Evolutionary conservation across 345 rosid species (phyloP).

Genomic region (Leavenworthia alabamica): DNA sequence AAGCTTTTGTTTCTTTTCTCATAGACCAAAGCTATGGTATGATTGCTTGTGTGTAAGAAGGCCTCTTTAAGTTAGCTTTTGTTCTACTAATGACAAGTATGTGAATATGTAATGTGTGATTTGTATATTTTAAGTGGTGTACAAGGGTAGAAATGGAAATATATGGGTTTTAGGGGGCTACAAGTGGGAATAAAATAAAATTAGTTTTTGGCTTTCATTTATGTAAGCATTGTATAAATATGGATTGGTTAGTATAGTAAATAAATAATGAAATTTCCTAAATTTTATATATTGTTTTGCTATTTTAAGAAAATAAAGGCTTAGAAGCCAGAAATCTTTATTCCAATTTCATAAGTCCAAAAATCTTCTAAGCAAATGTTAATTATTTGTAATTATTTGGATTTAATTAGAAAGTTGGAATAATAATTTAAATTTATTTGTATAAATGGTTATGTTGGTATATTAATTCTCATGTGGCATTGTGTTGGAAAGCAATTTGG

Average conservation of each 20-base stretch:
- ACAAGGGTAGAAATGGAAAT: slow-evolving; percentile 28
- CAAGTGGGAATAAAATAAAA: slow-evolving; percentile 28
- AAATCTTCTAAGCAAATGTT: not conserved
- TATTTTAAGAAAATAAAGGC: not conserved
- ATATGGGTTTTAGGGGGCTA: slow-evolving; percentile 7
- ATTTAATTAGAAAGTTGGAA: no score
- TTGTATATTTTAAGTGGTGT: slow-evolving; percentile 27
- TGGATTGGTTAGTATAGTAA: slow-evolving; percentile 11
- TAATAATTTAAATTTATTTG: not conserved
- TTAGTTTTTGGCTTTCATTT: slow-evolving; percentile 21
- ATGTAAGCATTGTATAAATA: slow-evolving; percentile 18
- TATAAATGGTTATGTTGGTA: no score
- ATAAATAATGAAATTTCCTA: slow-evolving; percentile 10
- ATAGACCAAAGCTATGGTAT: slow-evolving; percentile 14
- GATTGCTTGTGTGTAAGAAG: slow-evolving; percentile 14
- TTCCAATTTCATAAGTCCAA: no score
- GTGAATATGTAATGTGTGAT: slow-evolving; percentile 21
- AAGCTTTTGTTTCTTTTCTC: slow-evolving; percentile 12
- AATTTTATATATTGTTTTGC: no score
- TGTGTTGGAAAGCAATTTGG: no score
- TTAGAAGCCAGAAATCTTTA: no score
- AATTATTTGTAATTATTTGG: slow-evolving; percentile 2
- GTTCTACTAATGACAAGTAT: slow-evolving; percentile 17
- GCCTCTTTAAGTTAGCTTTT: slow-evolving; percentile 17
- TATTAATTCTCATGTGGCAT: no score